phyloP scores from a whole-genome alignment of 2,329 filamentous ascomycete species.

The Torrubiella hemipterigena region DNA sequence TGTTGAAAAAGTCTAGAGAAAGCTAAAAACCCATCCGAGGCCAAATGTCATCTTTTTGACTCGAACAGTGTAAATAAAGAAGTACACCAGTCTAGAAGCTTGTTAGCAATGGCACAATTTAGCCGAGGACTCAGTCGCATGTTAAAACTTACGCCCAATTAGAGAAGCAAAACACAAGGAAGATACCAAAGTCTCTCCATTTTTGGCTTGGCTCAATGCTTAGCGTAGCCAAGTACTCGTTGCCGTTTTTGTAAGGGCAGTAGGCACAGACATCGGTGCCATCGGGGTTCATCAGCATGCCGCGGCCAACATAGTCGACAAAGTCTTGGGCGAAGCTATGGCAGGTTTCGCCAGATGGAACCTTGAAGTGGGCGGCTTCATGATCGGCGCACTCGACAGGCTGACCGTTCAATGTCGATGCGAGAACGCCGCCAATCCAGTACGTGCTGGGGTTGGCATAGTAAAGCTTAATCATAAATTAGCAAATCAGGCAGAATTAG shows the following conservation, averaged over 20 bases:
- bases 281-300: slow-evolving; percentile 52
- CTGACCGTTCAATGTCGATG: slow-evolving; percentile 44
- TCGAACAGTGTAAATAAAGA: slow-evolving; percentile 65
- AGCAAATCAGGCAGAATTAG: too few species aligned
- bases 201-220: slow-evolving; percentile 44
- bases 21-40: slow-evolving; percentile 44
- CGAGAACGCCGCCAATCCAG: slow-evolving; percentile 59
- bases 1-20: too few species aligned
- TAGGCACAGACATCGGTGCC: slow-evolving; percentile 53
- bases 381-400: slow-evolving; percentile 31
- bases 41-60: slow-evolving; percentile 62
- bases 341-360: slow-evolving; percentile 54
- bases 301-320: slow-evolving; percentile 31
- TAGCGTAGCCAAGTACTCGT: slow-evolving; percentile 51
- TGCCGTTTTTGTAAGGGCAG: slow-evolving; percentile 46
- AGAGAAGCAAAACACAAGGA: slow-evolving; percentile 56
- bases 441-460: slow-evolving; percentile 58
- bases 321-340: slow-evolving; percentile 50
- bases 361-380: slow-evolving; percentile 37
- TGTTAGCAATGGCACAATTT: background rate
- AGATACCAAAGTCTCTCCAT: slow-evolving; percentile 61
- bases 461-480: slow-evolving; percentile 45
- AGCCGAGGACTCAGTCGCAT: background rate
- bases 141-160: slow-evolving; percentile 44
- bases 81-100: slow-evolving; percentile 47